phyloP scores from a whole-genome alignment of 306 rosid species.

The Psophocarpus tetragonolobus region DNA sequence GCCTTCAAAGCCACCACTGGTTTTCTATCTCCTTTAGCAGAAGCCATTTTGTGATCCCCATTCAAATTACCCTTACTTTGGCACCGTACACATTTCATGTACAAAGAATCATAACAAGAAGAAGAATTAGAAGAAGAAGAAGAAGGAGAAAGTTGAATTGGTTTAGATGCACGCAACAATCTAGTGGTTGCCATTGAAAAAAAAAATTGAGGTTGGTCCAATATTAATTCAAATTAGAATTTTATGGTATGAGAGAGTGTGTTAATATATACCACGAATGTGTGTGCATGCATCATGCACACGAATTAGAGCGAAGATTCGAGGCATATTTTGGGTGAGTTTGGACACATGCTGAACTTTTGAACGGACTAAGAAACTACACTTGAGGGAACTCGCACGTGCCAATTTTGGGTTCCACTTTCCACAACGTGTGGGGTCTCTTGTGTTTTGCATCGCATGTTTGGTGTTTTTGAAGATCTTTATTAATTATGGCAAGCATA shows the following conservation, averaged over 20 bases:
- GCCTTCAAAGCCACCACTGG: constrained; percentile 4
- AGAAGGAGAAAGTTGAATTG: constrained; percentile 4
- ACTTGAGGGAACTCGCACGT: not conserved
- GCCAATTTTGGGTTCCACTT: not conserved
- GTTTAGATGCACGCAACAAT: constrained; percentile 32
- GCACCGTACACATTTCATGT: constrained; percentile 4
- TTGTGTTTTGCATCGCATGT: not conserved
- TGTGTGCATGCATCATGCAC: constrained; percentile 1
- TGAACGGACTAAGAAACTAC: not conserved
- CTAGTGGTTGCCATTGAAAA: constrained; percentile 43
- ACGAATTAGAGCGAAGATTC: constrained; percentile 26
- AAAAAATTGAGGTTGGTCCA: not conserved
- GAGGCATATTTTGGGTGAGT: constrained; percentile 29
- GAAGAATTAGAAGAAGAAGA: not conserved
- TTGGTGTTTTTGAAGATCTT: not conserved
- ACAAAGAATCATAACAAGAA: not conserved
- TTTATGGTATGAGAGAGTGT: constrained; percentile 5
- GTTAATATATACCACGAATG: constrained; percentile 7
- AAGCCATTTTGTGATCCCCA: not conserved
- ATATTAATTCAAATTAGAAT: not conserved
- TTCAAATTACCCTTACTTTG: constrained; percentile 22
- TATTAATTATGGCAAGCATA: too few relatives aligned
- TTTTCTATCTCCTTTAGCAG: constrained; percentile 20
- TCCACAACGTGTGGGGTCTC: constrained; percentile 30
- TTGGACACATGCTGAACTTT: constrained; percentile 36